Percentiles rank a stretch among this genome's conserved stretches.
phyloP scores from a whole-genome alignment of 768 basidiomycete genomes.

The Calocybe cyanea region DNA sequence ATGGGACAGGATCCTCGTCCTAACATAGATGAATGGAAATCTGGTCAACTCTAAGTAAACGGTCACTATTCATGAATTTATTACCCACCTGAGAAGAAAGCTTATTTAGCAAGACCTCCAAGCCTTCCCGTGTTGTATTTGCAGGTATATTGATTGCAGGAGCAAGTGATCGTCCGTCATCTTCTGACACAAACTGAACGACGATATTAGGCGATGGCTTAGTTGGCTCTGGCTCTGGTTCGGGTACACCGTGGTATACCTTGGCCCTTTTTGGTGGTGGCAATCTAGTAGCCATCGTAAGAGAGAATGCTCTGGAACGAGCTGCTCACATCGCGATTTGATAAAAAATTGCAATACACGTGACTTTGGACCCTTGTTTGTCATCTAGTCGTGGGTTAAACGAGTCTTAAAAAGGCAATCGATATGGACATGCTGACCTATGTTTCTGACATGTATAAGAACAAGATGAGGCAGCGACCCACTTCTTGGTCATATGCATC shows the following conservation, averaged over 20 bases:
- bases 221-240: conserved; percentile 50
- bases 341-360: conserved; percentile 5
- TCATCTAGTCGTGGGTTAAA: conserved; percentile 12
- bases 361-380: conserved; percentile 5
- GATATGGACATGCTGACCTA: conserved; percentile 4
- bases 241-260: conserved; percentile 69
- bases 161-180: conserved; percentile 76
- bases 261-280: conserved; percentile 90
- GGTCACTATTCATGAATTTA: conserved; percentile 1
- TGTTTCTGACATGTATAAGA: conserved; percentile 9
- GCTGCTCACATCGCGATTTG: conserved; percentile 2
- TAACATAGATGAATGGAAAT: conserved; percentile 29
- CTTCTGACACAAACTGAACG: conserved; percentile 90
- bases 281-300: conserved; percentile 73
- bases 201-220: conserved; percentile 61
- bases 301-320: background rate
- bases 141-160: conserved; percentile 89
- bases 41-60: conserved; percentile 13
- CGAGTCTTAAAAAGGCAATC: conserved; percentile 10
- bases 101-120: conserved; percentile 89
- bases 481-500: conserved; percentile 33
- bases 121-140: conserved; percentile 75
- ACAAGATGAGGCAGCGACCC: conserved; percentile 7
- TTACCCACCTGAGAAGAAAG: conserved; percentile 65
- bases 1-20: conserved; percentile 90